A percentile compares a stretch with the other conserved stretches of the same genome.
phyloP scores from a whole-genome alignment of 108 stramenopile species.

The Pseudonitzschia multiseries region DNA sequence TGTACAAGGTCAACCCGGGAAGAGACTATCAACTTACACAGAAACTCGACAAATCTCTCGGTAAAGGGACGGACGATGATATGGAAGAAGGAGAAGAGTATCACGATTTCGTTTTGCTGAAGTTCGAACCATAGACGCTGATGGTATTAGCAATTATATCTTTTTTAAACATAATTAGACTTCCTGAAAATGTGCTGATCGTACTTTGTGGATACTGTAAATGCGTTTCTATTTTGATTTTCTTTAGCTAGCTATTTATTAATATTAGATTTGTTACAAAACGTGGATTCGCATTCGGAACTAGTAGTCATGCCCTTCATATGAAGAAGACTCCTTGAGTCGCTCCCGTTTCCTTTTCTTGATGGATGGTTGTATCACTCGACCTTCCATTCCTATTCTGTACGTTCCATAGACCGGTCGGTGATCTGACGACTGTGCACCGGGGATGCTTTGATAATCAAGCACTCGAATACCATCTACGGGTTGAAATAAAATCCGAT shows the following conservation, averaged over 20 bases:
- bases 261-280: too few species aligned
- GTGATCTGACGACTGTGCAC: slow-evolving; percentile 78
- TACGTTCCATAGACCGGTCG: slow-evolving; percentile 81
- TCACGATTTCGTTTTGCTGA: slow-evolving; percentile 88
- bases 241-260: not conserved
- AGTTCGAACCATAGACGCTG: slow-evolving; percentile 75
- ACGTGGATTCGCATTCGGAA: not conserved
- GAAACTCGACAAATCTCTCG: slow-evolving; percentile 79
- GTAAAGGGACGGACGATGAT: slow-evolving; percentile 51
- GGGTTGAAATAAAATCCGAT: slow-evolving; percentile 82
- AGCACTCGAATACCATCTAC: slow-evolving; percentile 53
- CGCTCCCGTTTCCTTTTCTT: slow-evolving; percentile 14
- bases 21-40: slow-evolving; percentile 66
- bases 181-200: not conserved
- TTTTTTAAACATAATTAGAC: not conserved
- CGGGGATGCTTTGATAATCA: slow-evolving; percentile 57
- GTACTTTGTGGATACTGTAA: not conserved
- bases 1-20: slow-evolving; percentile 80
- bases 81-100: slow-evolving; percentile 75
- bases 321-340: not conserved
- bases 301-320: not conserved
- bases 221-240: not conserved
- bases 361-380: slow-evolving; percentile 17
- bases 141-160: not conserved
- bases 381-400: slow-evolving; percentile 44